Percentiles rank a stretch among this genome's conserved stretches.
Conservation (phyloP, 768 basidiomycete species). For the Pholiota molesta region DNA sequence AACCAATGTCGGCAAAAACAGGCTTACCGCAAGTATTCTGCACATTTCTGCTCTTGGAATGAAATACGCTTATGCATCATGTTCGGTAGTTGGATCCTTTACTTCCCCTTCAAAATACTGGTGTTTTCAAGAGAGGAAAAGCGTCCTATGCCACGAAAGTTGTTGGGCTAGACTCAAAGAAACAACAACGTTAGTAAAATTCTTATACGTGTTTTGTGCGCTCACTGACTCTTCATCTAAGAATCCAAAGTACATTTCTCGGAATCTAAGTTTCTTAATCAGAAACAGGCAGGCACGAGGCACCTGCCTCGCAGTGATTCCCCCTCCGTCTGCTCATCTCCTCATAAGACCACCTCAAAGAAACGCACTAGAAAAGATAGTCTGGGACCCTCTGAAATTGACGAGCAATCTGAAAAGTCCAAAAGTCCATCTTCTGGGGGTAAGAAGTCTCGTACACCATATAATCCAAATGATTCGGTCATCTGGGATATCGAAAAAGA, state of each 20-base stretch:
- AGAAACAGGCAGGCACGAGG: slow-evolving; percentile 25
- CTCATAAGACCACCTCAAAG: neutral
- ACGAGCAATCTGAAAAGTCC: neutral
- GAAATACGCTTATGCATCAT: neutral
- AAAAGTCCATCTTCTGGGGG: neutral
- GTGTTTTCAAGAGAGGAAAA: slow-evolving; percentile 69
- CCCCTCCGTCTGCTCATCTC: neutral
- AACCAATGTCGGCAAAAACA: slow-evolving; percentile 60
- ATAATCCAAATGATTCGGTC: slow-evolving; percentile 30
- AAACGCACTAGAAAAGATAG: neutral
- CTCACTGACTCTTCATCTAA: neutral
- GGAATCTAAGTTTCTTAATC: slow-evolving; percentile 48
- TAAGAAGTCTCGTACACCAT: slow-evolving; percentile 1
- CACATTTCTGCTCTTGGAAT: neutral
- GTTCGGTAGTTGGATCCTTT: slow-evolving; percentile 43
- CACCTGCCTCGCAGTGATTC: neutral
- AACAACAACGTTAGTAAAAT: slow-evolving; percentile 18
- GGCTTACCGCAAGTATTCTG: slow-evolving; percentile 55
- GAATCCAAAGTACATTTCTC: slow-evolving; percentile 37
- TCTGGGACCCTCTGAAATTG: neutral
- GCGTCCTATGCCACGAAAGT: slow-evolving; percentile 49
- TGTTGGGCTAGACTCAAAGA: slow-evolving; percentile 17
- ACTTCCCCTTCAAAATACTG: slow-evolving; percentile 33
- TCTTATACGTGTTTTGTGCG: neutral
- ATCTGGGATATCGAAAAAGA: slow-evolving; percentile 36